Base-by-base conservation (phyloP, 352 stramenopile genomes). In the Globisporangium apiculatum region DNA sequence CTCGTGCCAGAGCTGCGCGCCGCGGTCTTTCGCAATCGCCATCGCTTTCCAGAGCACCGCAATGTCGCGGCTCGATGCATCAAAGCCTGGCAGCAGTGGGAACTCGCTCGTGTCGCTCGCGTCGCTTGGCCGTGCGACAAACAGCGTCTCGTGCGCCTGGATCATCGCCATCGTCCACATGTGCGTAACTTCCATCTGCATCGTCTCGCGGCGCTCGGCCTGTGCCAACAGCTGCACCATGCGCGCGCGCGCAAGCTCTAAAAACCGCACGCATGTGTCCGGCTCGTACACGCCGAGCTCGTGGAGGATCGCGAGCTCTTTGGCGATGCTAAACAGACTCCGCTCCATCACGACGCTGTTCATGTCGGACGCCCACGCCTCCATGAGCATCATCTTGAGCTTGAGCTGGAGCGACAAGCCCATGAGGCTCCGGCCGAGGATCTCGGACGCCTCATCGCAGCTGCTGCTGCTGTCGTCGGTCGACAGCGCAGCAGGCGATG, bases 331-430 rank as follows among this genome's bases (percentile, higher is more conserved):
- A 53, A 91, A 90, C 9, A 94, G 70, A 55, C 90, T 91, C 51
- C 83, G 80, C 60, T 94, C 83, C 66, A 94, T 91, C 35, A 94
- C 83, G 53, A 94, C 77, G 59, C 69, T 88, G 70, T 94, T 94
- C 79, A 90, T 88, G 68, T 94, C 80, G 4, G 77, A 91, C 24
- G 83, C 76, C 75, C 80, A 91, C 24, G 83, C 81, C 54, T 94
- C 83, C 38, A 89, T 76, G 45, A 94, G 60, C 47, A 91, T 85
- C 68, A 81, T 86, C 77, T 91, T 94, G 65, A 91, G 79, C 67
- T 90, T 91, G 60, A 90, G 76, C 67, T 90, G 79, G 50, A 91
- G 69, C 37, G 81, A 82, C 36, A 93, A 76, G 4, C 83, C 78
- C 75, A 90, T 86, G 58, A 93, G 74, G 51, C 69, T 86, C 48